phyloP scores from a whole-genome alignment of 495 filamentous ascomycete species.

The Aspergillus indologenus region DNA sequence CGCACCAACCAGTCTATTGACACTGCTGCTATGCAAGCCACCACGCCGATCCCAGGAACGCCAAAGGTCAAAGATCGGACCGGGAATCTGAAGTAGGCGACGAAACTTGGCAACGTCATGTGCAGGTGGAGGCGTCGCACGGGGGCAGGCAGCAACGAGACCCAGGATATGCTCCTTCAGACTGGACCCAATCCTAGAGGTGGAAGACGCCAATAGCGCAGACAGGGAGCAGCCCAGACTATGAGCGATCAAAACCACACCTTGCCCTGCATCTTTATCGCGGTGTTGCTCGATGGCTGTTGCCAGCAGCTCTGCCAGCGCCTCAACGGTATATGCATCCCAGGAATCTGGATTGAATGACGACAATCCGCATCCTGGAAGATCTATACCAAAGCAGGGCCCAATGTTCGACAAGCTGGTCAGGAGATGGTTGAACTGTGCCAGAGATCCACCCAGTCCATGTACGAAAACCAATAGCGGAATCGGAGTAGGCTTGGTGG shows the following conservation, averaged over 20 bases:
- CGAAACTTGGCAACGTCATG: constrained; percentile 49
- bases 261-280: constrained; percentile 61
- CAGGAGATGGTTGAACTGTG: constrained; percentile 81
- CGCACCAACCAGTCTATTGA: constrained; percentile 72
- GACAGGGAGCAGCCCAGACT: constrained; percentile 84
- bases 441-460: constrained; percentile 82
- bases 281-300: constrained; percentile 69
- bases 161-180: constrained; percentile 67
- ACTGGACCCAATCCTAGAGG: constrained; percentile 40
- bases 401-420: constrained; percentile 79
- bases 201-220: constrained; percentile 66
- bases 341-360: constrained; percentile 65
- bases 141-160: constrained; percentile 76
- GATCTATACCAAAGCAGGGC: constrained; percentile 85
- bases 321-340: constrained; percentile 75
- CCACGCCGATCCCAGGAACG: constrained; percentile 78
- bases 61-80: constrained; percentile 71
- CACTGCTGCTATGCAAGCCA: constrained; percentile 72
- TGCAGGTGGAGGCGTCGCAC: constrained; percentile 57
- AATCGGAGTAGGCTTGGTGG: constrained; percentile 65
- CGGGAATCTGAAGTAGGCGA: constrained; percentile 63
- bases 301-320: constrained; percentile 69
- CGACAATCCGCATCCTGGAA: constrained; percentile 84
- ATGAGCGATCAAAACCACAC: constrained; percentile 79
- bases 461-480: constrained; percentile 89